Base-by-base conservation (phyloP, 768 basidiomycete species). In the Naganishia vaughanmartiniae region DNA sequence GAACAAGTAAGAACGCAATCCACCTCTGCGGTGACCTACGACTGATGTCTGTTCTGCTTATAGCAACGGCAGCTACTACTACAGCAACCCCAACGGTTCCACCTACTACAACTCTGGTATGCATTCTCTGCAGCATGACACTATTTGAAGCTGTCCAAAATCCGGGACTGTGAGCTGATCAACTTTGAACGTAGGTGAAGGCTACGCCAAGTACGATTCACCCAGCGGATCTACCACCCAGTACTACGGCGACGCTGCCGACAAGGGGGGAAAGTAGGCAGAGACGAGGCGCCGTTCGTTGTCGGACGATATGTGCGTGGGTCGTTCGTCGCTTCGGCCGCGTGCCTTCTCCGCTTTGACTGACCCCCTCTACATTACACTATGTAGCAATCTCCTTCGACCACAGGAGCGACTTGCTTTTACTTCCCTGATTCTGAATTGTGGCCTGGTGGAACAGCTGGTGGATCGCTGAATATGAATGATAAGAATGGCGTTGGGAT, bases 81-180 rank as follows among this genome's bases (percentile, higher is more conserved):
- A 63, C 60, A 45, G 15, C 60, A 63, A 63, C 60, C 60, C 60
- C 6, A 45, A 63, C 60, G 60, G 60, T 14, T 63, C 60, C 39
- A 63, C 36, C 36, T 63, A 63, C 60, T 63, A 63, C 42, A 63
- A 63, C 60, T 63, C 60, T 63, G 60, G 60, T 30, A 63, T 5
- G 54, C 33, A 26, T 19, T 60, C 19, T 24, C 30, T 15, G 5
- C n/a, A 4, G n/a, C n/a, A 24, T 31, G 4, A 21, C 36, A 21
- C n/a, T n/a, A 42, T 14, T 4, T 63, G 14, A 4, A n/a, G 30
- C 5, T 34, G 42, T 10, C 14, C 26, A 9, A 21, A 24, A 21
- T 26, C 6, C 4, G 9, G 39, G 4, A 28, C 5, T 45, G 4
- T 26, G n/a, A 33, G 30, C 57, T 36, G 31, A 58, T 42, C 14